Conservation (phyloP, 2,329 filamentous ascomycete species). For the Colletotrichum sp. region DNA sequence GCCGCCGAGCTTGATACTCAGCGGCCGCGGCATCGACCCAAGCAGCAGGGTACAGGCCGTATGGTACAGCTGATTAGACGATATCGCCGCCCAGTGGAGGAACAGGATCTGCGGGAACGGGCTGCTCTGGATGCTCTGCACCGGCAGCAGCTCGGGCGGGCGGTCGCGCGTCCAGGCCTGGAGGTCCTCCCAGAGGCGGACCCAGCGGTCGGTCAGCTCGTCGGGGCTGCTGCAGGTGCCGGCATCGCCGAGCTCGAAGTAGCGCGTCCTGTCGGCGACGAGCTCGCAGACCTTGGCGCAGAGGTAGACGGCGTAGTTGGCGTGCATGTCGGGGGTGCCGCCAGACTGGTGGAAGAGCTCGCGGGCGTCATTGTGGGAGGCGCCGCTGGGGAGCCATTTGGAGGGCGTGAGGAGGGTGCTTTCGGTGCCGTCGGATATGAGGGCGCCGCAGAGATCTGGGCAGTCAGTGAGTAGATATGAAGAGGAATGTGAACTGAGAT, state of each 20-base stretch:
- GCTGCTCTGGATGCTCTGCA: constrained; percentile 44
- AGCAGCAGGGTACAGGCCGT: constrained; percentile 59
- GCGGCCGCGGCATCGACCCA: constrained; percentile 40
- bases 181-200: constrained; percentile 53
- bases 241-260: constrained; percentile 49
- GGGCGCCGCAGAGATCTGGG: constrained; percentile 57
- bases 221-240: constrained; percentile 47
- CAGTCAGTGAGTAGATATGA: neutral
- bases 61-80: constrained; percentile 62
- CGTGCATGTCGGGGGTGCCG: constrained; percentile 55
- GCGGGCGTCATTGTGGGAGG: constrained; percentile 38
- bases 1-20: constrained; percentile 23
- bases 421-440: constrained; percentile 59
- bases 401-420: constrained; percentile 54
- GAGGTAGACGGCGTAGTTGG: constrained; percentile 64
- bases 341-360: constrained; percentile 35
- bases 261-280: constrained; percentile 52
- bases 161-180: constrained; percentile 52
- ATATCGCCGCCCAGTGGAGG: constrained; percentile 59
- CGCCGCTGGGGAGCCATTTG: constrained; percentile 51
- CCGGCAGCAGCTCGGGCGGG: constrained; percentile 50
- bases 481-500: neutral
- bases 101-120: constrained; percentile 60
- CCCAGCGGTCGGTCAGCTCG: constrained; percentile 49
- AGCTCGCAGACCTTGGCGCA: constrained; percentile 57